Base-by-base conservation (phyloP, 2,329 filamentous ascomycete genomes). In the Akanthomyces lecanii region DNA sequence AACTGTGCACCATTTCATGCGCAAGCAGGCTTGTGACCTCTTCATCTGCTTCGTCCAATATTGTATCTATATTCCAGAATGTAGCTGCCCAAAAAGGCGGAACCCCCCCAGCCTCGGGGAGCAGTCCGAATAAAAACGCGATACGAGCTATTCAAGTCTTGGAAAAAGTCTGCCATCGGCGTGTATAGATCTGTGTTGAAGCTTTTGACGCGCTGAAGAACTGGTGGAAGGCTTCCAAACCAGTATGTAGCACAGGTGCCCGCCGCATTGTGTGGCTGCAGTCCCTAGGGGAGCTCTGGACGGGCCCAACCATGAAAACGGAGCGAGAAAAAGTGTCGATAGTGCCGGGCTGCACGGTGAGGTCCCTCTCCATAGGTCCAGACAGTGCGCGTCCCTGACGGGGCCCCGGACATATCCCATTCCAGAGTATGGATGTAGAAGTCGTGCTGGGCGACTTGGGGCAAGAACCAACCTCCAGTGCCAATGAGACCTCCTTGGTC, bases 1-100 rank as follows among this genome's bases (percentile, higher is more conserved):
- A 67, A 54, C 64, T 65, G 36, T 66, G 65, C 4, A 67, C 57
- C 65, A 67, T 67, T 52, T 65, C 63, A 33, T 67, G 65, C 5
- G 61, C 65, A n/a, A 66, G 62, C 18, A 65, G 16, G 7, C 28
- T 18, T 14, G 52, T 51, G 12, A 65, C 48, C 11, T 53, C 30
- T 7, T 66, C 55, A 21, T 66, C 59, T 44, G 51, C 38, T 18
- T 52, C 44, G 8, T 51, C 38, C 21, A 36, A 47, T 10, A 42
- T 66, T 7, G 52, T 53, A 10, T 61, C 48, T 48, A 51, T 65
- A 67, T 40, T 67, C 65, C 5, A 66, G 30, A 21, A 67, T 52
- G 23, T 60, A 66, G 47, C 66, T 67, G 21, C 42, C 40, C 14
- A 56, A 21, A 42, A 65, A 66, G 23, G 63, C 54, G 25, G 48